These are phyloP conservation scores for Flaveria robusta DNA, from an alignment of 129 eudicot species.

Conservation along the genomic window DNA sequence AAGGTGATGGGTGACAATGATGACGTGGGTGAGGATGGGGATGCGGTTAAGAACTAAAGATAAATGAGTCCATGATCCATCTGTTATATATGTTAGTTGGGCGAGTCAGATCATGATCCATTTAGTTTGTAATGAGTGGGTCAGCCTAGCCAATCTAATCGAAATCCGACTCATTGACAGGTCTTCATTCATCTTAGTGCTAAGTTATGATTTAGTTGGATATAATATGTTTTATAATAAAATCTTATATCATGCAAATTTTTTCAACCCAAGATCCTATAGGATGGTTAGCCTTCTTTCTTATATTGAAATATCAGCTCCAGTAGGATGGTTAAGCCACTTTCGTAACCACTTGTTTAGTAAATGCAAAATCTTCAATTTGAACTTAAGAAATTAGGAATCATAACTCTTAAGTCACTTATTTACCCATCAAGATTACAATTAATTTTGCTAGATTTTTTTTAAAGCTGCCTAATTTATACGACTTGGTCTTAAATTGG, in stretches of 20 bases:
- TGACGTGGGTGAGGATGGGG: not conserved
- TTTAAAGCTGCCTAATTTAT: not conserved
- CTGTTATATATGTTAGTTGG: not conserved
- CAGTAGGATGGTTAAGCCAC: not conserved
- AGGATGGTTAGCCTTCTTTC: constrained; percentile 3
- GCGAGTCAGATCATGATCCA: not conserved
- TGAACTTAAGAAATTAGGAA: not conserved
- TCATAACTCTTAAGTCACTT: not conserved
- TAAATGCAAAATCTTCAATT: not conserved
- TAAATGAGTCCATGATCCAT: not conserved
- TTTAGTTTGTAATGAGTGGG: not conserved
- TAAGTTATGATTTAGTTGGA: constrained; percentile 7
- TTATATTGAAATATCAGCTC: not conserved
- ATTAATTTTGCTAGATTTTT: not conserved
- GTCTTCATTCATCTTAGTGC: constrained; percentile 9
- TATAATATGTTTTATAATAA: not conserved
- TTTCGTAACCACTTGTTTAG: not conserved
- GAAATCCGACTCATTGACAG: constrained; percentile 5
- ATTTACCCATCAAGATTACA: not conserved
- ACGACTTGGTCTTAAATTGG: not conserved
- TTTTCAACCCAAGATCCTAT: not conserved
- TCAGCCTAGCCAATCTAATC: not conserved
- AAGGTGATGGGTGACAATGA: not conserved
- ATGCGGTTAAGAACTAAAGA: not conserved
- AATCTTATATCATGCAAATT: not conserved